Conservation (phyloP, 139 green algal genomes). For the Asterochloris sp. region DNA sequence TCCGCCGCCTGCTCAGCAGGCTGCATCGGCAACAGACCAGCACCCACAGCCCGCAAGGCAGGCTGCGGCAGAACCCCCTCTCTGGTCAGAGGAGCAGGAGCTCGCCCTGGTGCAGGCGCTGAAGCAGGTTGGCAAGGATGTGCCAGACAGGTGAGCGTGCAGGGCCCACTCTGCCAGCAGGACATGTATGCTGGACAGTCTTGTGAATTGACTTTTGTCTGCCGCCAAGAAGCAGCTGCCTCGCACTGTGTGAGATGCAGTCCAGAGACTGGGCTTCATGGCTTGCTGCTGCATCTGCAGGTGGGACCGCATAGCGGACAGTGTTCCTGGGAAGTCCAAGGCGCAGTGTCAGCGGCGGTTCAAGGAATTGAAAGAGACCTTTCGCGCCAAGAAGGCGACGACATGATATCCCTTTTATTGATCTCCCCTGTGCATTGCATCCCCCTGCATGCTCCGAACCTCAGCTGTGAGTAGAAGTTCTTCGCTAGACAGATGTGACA, state of each 20-base stretch:
- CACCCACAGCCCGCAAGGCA: not conserved
- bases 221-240: not conserved
- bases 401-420: not conserved
- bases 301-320: constrained; percentile 67
- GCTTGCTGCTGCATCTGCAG: constrained; percentile 28
- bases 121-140: constrained; percentile 86
- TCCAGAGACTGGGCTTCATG: not conserved
- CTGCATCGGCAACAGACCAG: not conserved
- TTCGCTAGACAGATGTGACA: no score
- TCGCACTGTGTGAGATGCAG: not conserved
- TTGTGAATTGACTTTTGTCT: not conserved
- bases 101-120: constrained; percentile 87
- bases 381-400: constrained; percentile 63
- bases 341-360: constrained; percentile 83
- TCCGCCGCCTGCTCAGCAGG: not conserved
- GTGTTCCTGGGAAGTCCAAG: constrained; percentile 83
- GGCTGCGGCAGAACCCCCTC: not conserved
- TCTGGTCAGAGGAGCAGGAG: constrained; percentile 82
- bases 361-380: constrained; percentile 77
- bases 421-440: not conserved
- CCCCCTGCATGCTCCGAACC: no score
- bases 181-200: not conserved
- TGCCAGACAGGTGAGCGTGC: constrained; percentile 36
- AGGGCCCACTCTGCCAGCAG: not conserved
- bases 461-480: no score